phyloP scores from a whole-genome alignment of 345 rosid genomes.

The Linum usitatissimum region DNA sequence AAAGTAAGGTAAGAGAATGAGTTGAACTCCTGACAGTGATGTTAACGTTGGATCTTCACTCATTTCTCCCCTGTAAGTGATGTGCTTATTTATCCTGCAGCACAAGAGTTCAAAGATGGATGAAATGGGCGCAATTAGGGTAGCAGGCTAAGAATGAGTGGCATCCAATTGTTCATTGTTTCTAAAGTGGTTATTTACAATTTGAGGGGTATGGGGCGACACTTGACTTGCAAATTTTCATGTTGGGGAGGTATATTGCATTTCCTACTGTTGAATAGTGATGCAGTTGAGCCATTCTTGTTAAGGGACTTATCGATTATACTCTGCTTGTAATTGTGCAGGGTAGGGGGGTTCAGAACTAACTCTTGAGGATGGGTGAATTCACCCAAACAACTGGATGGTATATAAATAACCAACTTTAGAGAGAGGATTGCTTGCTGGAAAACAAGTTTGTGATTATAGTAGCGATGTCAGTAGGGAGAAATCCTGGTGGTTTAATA shows the following conservation, averaged over 20 bases:
- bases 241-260: constrained; percentile 40
- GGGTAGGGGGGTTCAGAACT: too few relatives aligned
- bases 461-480: too few relatives aligned
- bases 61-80: constrained; percentile 8
- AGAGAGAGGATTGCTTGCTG: too few relatives aligned
- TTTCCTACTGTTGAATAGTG: not conserved
- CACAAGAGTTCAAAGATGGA: constrained; percentile 85
- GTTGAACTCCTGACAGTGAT: not conserved
- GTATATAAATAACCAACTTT: too few relatives aligned
- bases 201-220: constrained; percentile 40
- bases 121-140: constrained; percentile 80
- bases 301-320: too few relatives aligned
- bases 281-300: too few relatives aligned
- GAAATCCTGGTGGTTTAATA: too few relatives aligned
- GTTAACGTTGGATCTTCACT: not conserved
- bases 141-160: constrained; percentile 54
- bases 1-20: constrained; percentile 62
- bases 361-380: too few relatives aligned
- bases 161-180: constrained; percentile 16
- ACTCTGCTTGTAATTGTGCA: too few relatives aligned
- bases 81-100: constrained; percentile 31
- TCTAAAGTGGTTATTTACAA: constrained; percentile 31
- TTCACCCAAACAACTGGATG: too few relatives aligned
- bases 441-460: too few relatives aligned
- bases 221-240: constrained; percentile 31